Evolutionary conservation across 1,139 yeast genomes (phyloP).

Genomic region (Scheffersomyces quercinus): DNA sequence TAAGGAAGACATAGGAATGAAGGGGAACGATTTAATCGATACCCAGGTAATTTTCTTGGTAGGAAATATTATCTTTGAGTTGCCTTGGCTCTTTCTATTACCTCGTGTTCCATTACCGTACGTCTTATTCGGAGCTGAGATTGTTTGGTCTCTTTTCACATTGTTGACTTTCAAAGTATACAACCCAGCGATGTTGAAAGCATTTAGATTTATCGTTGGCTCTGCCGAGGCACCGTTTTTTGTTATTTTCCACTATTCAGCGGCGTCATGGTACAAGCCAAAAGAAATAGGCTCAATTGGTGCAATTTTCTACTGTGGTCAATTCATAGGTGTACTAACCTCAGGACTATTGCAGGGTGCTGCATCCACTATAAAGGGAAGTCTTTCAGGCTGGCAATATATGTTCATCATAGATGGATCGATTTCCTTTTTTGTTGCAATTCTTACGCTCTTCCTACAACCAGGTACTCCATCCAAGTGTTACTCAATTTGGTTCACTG

Average conservation of each 20-base stretch:
- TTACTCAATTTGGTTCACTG: constrained; percentile 28
- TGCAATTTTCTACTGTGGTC: constrained; percentile 29
- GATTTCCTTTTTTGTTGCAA: constrained; percentile 26
- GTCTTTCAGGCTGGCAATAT: constrained; percentile 31
- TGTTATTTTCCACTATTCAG: constrained; percentile 22
- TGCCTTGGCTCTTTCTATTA: constrained; percentile 24
- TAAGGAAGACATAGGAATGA: constrained; percentile 26
- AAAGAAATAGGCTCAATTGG: constrained; percentile 29
- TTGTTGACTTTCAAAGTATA: constrained; percentile 19
- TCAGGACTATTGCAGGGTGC: constrained; percentile 31
- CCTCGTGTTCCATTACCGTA: constrained; percentile 25
- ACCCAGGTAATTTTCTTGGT: constrained; percentile 28
- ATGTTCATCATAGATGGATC: constrained; percentile 31
- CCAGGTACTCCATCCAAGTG: constrained; percentile 33
- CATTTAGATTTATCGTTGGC: constrained; percentile 30
- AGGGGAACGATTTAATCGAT: constrained; percentile 30
- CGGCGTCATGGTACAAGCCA: constrained; percentile 27
- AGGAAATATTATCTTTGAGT: constrained; percentile 26
- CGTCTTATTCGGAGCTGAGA: constrained; percentile 22
- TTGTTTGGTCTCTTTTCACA: constrained; percentile 28
- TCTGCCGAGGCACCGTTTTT: constrained; percentile 27
- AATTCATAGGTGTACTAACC: constrained; percentile 29
- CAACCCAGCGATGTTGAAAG: constrained; percentile 21
- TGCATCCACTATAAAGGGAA: constrained; percentile 17
- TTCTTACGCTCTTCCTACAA: constrained; percentile 24